Base-by-base conservation (phyloP, 2,329 filamentous ascomycete species). In the Whalleya microplaca region DNA sequence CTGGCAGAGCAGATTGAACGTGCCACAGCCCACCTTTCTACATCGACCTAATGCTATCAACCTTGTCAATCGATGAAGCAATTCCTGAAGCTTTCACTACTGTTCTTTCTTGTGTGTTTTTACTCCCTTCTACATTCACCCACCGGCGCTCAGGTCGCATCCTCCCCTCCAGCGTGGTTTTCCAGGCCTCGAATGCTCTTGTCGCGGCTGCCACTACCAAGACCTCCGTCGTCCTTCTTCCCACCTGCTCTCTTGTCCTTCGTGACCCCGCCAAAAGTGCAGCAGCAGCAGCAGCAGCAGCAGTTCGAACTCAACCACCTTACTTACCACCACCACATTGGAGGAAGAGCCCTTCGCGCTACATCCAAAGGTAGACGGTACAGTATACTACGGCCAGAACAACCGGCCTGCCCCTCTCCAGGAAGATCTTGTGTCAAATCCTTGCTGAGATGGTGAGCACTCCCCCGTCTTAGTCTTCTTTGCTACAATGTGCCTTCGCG, bases 21-120 rank as follows among this genome's bases (percentile, higher is more conserved):
- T 59, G 53, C 59, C 56, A 59, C 59, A 62, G 54, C 59, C 59
- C 59, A 62, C 59, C 53, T 62, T 60, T 43, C 23, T 43, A 47
- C 29, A 23, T 9, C 32, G 16, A 54, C 46, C 56, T 57, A 59
- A 51, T 46, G 48, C 23, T 53, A 41, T 55, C 48, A 48, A 58
- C 53, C 57, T 58, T 21, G 45, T 51, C 43, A 29, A 41, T 60
- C 52, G 21, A 56, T 56, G 58, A 63, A 63, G 60, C 57, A 63
- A 61, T 61, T 53, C 60, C 48, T 55, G 51, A 51, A 61, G 57
- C 57, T 61, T 63, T 53, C 54, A 27, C 51, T 55, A 41, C 48
- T 27, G 52, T 55, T 54, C 41, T 51, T 52, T 49, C 32, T 53
- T 27, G 55, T 48, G 55, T 48, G 42, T 53, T 45, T 44, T 20